phyloP scores from a whole-genome alignment of 306 rosid genomes.

The Fagus crenata region DNA sequence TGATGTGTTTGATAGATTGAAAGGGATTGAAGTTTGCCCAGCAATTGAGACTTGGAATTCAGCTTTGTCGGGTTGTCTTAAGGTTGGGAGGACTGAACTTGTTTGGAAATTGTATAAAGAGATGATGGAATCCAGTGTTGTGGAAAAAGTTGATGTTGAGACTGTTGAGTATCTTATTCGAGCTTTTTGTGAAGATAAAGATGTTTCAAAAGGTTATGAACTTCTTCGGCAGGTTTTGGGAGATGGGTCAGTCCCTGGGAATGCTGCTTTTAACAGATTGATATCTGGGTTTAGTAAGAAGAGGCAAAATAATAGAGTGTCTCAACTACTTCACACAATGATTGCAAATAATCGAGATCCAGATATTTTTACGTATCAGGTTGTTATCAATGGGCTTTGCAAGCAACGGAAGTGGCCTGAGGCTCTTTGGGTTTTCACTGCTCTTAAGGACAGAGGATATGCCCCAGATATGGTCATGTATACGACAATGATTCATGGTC shows the following conservation, averaged over 20 bases:
- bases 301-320: conserved; percentile 44
- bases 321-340: conserved; percentile 72
- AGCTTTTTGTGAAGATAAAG: conserved; percentile 55
- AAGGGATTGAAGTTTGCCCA: conserved; percentile 46
- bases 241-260: conserved; percentile 54
- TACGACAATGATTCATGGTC: conserved; percentile 64
- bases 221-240: conserved; percentile 61
- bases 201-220: conserved; percentile 50
- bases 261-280: conserved; percentile 49
- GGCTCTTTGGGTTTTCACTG: conserved; percentile 57
- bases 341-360: conserved; percentile 47
- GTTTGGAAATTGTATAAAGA: conserved; percentile 64
- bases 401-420: conserved; percentile 39
- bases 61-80: conserved; percentile 53
- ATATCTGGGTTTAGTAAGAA: conserved; percentile 54
- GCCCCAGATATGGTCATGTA: conserved; percentile 67
- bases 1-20: conserved; percentile 45
- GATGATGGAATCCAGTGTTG: conserved; percentile 59
- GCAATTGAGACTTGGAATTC: conserved; percentile 57
- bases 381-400: conserved; percentile 59
- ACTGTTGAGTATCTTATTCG: conserved; percentile 60
- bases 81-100: conserved; percentile 50
- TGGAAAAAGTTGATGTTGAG: conserved; percentile 42
- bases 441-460: conserved; percentile 80
- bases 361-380: conserved; percentile 54